A percentile compares a stretch with the other conserved stretches of the same genome.
These are phyloP conservation scores for Euphorbia pulcherrima DNA, from an alignment of 345 rosid species.

Conservation along the genomic window DNA sequence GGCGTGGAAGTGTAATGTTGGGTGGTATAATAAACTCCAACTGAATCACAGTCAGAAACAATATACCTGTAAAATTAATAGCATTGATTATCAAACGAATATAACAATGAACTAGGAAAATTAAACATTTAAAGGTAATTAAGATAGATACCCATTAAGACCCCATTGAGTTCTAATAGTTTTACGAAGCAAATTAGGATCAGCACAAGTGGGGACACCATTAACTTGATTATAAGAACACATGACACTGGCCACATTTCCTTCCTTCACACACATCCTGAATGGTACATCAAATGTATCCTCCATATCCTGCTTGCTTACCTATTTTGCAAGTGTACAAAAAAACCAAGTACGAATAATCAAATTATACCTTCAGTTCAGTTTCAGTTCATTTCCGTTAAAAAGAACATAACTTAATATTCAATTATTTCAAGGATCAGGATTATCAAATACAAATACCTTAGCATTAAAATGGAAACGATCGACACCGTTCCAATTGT, in stretches of 20 bases:
- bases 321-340: conserved; percentile 12
- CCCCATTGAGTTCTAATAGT: conserved; percentile 29
- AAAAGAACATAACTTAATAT: no score
- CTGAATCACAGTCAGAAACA: conserved; percentile 35
- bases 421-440: not conserved
- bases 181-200: conserved; percentile 24
- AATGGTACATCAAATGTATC: conserved; percentile 36
- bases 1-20: conserved; percentile 34
- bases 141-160: conserved; percentile 21
- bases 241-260: conserved; percentile 33
- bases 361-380: no score
- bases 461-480: conserved; percentile 34
- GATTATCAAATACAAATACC: no score
- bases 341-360: no score
- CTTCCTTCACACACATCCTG: conserved; percentile 28
- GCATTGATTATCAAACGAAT: not conserved
- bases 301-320: conserved; percentile 34
- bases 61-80: conserved; percentile 21
- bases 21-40: conserved; percentile 23
- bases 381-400: no score
- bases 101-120: no score
- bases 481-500: conserved; percentile 38
- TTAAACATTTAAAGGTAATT: no score
- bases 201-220: conserved; percentile 35
- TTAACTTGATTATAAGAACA: conserved; percentile 37